These are phyloP conservation scores for Mycocentrospora acerina DNA, from an alignment of 2,329 filamentous ascomycete genomes.

Conservation along the genomic window DNA sequence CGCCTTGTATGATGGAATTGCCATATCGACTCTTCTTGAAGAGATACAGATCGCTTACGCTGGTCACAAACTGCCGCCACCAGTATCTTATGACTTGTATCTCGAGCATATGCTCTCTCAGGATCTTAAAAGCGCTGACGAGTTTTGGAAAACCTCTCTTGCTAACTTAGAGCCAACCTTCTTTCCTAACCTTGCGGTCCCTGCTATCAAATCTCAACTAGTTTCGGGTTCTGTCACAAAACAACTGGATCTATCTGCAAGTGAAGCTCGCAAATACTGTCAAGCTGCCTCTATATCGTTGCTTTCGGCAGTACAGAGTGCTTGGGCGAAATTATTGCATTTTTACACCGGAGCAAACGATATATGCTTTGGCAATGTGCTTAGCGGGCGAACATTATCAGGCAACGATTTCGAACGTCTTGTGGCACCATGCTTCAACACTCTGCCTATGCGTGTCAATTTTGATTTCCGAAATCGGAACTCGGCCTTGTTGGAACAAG, in stretches of 20 bases:
- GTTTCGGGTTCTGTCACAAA: slow-evolving; percentile 26
- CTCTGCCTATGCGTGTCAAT: slow-evolving; percentile 68
- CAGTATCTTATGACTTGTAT: slow-evolving; percentile 64
- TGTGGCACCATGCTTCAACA: slow-evolving; percentile 92
- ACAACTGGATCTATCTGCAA: slow-evolving; percentile 23
- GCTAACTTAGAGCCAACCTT: slow-evolving; percentile 51
- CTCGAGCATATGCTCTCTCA: slow-evolving; percentile 59
- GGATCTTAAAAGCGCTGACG: slow-evolving; percentile 52
- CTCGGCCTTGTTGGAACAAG: slow-evolving; percentile 57
- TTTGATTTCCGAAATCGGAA: slow-evolving; percentile 54
- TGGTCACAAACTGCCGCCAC: slow-evolving; percentile 49
- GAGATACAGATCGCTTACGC: slow-evolving; percentile 67
- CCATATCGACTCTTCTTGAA: slow-evolving; percentile 67
- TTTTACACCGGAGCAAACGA: slow-evolving; percentile 60
- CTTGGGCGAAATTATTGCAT: slow-evolving; percentile 69
- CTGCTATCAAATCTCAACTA: not conserved
- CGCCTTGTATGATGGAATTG: slow-evolving; percentile 82
- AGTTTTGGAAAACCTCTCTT: slow-evolving; percentile 68
- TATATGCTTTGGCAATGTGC: slow-evolving; percentile 83
- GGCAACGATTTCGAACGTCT: slow-evolving; percentile 68
- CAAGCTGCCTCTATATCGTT: slow-evolving; percentile 46
- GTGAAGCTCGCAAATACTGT: slow-evolving; percentile 21
- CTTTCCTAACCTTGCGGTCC: slow-evolving; percentile 40
- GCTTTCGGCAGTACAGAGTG: slow-evolving; percentile 68
- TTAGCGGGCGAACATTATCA: slow-evolving; percentile 71